Evolutionary conservation across 2,329 filamentous ascomycete species (phyloP), one percentile per base, ranked within the genome.

Genomic region (Fusarium sp.): DNA sequence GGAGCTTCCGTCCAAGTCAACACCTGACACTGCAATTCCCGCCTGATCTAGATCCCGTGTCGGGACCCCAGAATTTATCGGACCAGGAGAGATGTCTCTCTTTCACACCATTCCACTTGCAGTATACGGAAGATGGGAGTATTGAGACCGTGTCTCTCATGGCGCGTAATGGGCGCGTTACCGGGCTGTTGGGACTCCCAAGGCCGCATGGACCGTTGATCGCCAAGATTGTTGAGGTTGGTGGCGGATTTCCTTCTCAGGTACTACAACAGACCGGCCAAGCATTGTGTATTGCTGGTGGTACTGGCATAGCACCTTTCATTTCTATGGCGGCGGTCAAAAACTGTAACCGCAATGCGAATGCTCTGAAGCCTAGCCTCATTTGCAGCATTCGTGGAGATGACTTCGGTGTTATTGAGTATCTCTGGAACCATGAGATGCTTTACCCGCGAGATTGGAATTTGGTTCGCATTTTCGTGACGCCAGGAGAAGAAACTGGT

Each of bases 11-110:
- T 15, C 54, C 65, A 6, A 40, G 65, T 18, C 54, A 68, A 33
- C 63, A 68, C 30, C 6, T 68, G 35, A 62, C 65, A 8, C 19
- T 68, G 3, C 63, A 54, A 38, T 68, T 68, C 19, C 63, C 64
- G 9, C 28, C 30, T 16, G 65, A 68, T 28, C 64, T 68, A 10
- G 65, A 68, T n/a, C 65, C 54, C 25, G 30, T 68, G 2, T 60
- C 65, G 8, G 65, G 65, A 21, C 40, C 65, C 5, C 65, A 68
- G 30, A 68, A 67, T 25, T 16, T 68, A 2, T 62, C 65, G 1
- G 54, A 53, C 13, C 44, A 62, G 7, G 65, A 68, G 2, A 28
- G 65, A 18, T 23, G 65, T 30, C 64, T 68, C 10, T 68, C 54
- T 3, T 68, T 68, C 9, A 68, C 65, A 3, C 65, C 65, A n/a